Base-by-base conservation (phyloP, 2,329 filamentous ascomycete species). In the Phoma sp. region DNA sequence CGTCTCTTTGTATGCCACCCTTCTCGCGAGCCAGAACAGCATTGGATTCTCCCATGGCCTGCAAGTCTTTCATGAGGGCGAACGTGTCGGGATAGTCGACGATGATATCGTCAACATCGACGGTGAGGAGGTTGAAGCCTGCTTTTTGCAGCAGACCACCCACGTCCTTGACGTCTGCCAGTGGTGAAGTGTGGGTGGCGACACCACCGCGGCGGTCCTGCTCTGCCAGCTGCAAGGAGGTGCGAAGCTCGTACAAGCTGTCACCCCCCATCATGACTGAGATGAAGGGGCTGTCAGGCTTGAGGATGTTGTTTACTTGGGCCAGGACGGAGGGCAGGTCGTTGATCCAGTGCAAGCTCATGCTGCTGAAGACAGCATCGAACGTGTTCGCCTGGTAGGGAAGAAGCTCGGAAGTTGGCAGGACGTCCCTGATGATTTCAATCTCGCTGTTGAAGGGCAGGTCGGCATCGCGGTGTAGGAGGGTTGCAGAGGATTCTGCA, bases 201-300 rank as follows among this genome's bases (percentile, higher is more conserved):
- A 99, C 90, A 23, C 95, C 95, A n/a, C 95, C 95, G 17, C 90
- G 83, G 14, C 93, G 84, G 69, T 99, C 95, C 67, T 91, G 85
- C 74, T 97, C 93, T 3, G 95, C 93, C 2, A 99, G 83, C 76
- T 99, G 95, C 12, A 99, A 81, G 28, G 92, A 95, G 0, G 93
- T 96, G 28, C 95, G 90, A 47, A 99, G 83, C 80, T 99, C 95
- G 72, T 89, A 99, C 1, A 99, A 82, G 7, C 91, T 93, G 74
- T 99, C 95, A 0, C 95, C 95, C 50, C 95, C 95, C 56, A 96
- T 88, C 93, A 99, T 99, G 62, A 93, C 93, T 12, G 90, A 93
- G 39, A 99, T 87, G 71, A 99, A 96, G 1, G 96, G 92, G 51
- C 85, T 84, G 74, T 99, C 95, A 0, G 93, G 92, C 76, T 96